Base-by-base conservation (phyloP, 2,329 filamentous ascomycete species). In the Aspergillus glaucus region DNA sequence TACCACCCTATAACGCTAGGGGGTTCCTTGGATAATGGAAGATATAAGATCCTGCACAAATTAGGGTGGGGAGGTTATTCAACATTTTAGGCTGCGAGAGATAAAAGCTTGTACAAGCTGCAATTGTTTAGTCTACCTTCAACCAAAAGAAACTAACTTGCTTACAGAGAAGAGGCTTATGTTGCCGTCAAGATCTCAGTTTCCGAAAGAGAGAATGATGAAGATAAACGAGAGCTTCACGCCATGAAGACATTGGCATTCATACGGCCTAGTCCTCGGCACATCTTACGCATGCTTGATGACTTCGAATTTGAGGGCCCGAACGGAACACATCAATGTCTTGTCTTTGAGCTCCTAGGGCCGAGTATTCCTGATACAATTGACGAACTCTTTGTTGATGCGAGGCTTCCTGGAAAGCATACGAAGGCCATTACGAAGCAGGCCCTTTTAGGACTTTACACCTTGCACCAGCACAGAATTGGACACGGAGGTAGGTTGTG, bases 321-420 rank as follows among this genome's bases (percentile, higher is more conserved):
- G 6, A 77, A 77, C 57, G 72, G 74, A 9, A 60, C 28, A 2
- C 74, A 78, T 52, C 53, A 62, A n/a, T 77, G 73, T 54, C 55
- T 76, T 0, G 67, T 77, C 5, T 64, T 69, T 42, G 66, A 74
- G 39, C 56, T 70, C n/a, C 46, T 74, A 24, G 71, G 70, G 2
- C 64, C 71, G 6, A 74, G 59, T 55, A 60, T 74, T 15, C 62
- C 68, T 9, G 59, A 66, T 49, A 19, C 19, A 19, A 40, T 40
- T 6, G 17, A 40, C 5, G 9, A 15, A 40, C 17, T 15, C 37
- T 17, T 40, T 4, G 19, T 55, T 53, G 55, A 60, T 51, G 50
- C 59, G 59, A 62, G 72, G 61, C 57, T 75, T 45, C 71, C 72
- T 4, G 65, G 60, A 24, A 52, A 57, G 49, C 67, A 75, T 51